Evolutionary conservation across 164 flowering plant genomes (phyloP).

Genomic region (Magnolia officinalis): DNA sequence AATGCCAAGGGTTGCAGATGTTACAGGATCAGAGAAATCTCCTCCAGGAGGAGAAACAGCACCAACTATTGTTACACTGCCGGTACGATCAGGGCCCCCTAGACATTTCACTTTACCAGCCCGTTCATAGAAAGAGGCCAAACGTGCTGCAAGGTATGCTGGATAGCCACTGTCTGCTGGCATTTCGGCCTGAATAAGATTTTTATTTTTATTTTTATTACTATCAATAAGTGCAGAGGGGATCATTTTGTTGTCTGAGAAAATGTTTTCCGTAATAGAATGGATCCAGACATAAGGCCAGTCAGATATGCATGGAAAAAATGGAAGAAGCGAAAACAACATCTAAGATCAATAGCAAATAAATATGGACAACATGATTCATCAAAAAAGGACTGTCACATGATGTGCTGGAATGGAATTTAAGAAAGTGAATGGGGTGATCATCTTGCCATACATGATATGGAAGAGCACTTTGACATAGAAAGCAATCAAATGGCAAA

Average conservation of each 20-base stretch:
- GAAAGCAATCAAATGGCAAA: too few relatives aligned
- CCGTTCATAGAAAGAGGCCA: conserved; percentile 97
- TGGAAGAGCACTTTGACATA: too few relatives aligned
- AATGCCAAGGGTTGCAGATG: conserved; percentile 96
- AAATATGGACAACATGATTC: too few relatives aligned
- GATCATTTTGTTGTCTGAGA: neutral
- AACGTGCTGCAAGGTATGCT: conserved; percentile 96
- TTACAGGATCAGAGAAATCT: conserved; percentile 99
- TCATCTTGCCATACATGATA: too few relatives aligned
- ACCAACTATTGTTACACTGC: conserved; percentile 99
- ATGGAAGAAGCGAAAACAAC: too few relatives aligned
- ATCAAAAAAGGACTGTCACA: too few relatives aligned
- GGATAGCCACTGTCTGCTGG: conserved; percentile 99
- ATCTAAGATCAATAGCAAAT: too few relatives aligned
- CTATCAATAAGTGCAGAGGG: neutral
- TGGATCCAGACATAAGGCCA: neutral
- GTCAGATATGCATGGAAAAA: too few relatives aligned
- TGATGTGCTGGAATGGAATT: too few relatives aligned
- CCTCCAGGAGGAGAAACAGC: conserved; percentile 99
- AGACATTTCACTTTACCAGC: conserved; percentile 99
- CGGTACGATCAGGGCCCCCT: conserved; percentile 94
- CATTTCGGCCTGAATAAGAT: conserved; percentile 80
- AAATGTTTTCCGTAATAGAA: neutral
- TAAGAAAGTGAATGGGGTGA: too few relatives aligned
- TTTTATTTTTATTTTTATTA: neutral